Evolutionary conservation across 768 basidiomycete species (phyloP).

Genomic region (Agrocybe praecox): DNA sequence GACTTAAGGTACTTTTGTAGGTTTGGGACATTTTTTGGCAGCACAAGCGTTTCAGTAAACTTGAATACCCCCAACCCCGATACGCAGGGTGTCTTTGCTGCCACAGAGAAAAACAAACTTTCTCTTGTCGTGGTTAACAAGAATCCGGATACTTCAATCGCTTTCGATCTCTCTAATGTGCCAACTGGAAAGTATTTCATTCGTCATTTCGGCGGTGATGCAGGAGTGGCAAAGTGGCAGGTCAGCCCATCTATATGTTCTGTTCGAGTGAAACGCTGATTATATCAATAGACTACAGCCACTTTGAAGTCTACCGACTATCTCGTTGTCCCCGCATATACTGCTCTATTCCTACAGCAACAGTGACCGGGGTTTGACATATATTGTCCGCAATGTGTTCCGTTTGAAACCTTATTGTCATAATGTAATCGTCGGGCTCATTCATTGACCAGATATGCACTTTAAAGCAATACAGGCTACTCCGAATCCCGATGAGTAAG

Average conservation of each 20-base stretch:
- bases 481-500: no score
- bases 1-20: conserved; percentile 21
- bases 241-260: conserved; percentile 26
- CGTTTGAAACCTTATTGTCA: no score
- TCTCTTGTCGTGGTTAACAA: conserved; percentile 56
- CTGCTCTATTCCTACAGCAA: conserved; percentile 38
- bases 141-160: conserved; percentile 39
- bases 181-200: conserved; percentile 52
- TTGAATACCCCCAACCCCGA: conserved; percentile 40
- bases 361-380: neutral
- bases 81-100: conserved; percentile 49
- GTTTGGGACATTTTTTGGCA: conserved; percentile 49
- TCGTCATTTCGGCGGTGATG: conserved; percentile 57
- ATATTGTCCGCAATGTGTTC: no score
- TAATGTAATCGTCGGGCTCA: no score
- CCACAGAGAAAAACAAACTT: conserved; percentile 38
- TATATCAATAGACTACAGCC: conserved; percentile 27
- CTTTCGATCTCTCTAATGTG: conserved; percentile 43
- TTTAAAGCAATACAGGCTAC: no score
- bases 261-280: neutral
- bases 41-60: conserved; percentile 45
- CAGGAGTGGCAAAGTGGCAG: conserved; percentile 59
- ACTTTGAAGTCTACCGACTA: conserved; percentile 30
- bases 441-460: no score
- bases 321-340: conserved; percentile 37